Base-by-base conservation (phyloP, 169 alveolate species). In the Cryptosporidium parvum region DNA sequence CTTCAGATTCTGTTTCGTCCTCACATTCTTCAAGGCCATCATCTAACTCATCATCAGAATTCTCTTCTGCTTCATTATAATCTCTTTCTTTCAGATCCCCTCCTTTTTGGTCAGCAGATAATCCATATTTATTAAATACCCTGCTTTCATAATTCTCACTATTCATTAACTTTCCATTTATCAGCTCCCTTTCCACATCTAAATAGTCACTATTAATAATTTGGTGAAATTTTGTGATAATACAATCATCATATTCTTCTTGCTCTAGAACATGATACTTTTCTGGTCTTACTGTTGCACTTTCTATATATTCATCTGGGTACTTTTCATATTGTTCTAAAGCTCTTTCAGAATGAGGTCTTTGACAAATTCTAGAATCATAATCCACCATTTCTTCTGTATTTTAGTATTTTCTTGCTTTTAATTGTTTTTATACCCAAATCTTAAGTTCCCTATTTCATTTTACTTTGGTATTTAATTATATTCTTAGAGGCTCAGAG, bases 141-240 rank as follows among this genome's bases (percentile, higher is more conserved):
- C 44, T n/a, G 44, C 68, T 70, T n/a, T 70, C 65, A 48, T 48
- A 23, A 21, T 70, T 70, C 16, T 52, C 67, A 26, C 69, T 70
- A 51, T 48, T 70, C 67, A 70, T 3, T 16, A 70, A 29, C 59
- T 58, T 53, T 18, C 45, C 86, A 39, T 53, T 56, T 16, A 59
- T 59, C 0, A 73, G 45, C 44, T 73, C 86, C 37, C 71, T 53
- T 7, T 53, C 86, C 3, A 56, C 71, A 58, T 73, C 86, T 37
- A 73, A 31, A 21, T 56, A 73, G n/a, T 73, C 86, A 23, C 71
- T 73, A 35, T 59, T 73, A 37, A 73, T 73, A 37, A 73, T 73
- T 8, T 73, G 69, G 35, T 73, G 86, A 56, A 37, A 73, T 31
- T 23, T 56, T 33, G 86, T 73, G 9, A 73, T 73, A 53, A 73